phyloP scores from a whole-genome alignment of 2,329 filamentous ascomycete species.

The Ceratocystis alfenasii region DNA sequence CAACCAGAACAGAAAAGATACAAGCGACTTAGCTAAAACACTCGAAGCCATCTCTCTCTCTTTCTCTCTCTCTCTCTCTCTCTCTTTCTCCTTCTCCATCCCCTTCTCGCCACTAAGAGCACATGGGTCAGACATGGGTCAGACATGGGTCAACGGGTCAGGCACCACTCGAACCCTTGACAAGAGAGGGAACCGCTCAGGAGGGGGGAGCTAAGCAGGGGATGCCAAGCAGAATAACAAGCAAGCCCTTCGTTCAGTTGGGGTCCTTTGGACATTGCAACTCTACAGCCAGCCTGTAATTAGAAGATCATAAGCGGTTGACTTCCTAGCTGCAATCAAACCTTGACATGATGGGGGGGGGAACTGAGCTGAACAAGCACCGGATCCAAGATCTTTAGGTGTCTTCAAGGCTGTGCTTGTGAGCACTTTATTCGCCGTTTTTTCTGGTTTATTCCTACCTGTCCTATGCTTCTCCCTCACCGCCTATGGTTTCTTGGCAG shows the following conservation, averaged over 20 bases:
- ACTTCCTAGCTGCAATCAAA: not conserved
- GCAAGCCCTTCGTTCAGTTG: not conserved
- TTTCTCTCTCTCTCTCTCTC: no score
- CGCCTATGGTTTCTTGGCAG: not conserved
- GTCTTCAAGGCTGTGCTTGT: not conserved
- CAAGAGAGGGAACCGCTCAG: slow-evolving; percentile 7
- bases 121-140: not conserved
- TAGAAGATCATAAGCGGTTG: not conserved
- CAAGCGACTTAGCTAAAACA: not conserved
- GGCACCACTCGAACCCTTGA: not conserved
- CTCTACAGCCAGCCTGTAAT: not conserved
- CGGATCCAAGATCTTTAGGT: not conserved
- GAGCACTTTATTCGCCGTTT: not conserved
- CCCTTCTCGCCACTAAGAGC: not conserved
- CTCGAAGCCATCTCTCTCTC: not conserved
- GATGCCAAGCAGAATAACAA: not conserved
- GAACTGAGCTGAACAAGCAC: not conserved
- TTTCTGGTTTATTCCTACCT: not conserved
- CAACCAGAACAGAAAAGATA: not conserved
- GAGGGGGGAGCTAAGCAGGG: not conserved
- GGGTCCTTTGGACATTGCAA: slow-evolving; percentile 3
- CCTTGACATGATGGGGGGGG: not conserved
- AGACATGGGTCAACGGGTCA: slow-evolving; percentile 6
- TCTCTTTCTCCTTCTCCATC: not conserved
- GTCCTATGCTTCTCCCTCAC: not conserved